Evolutionary conservation across 1,284 basidiomycete genomes (phyloP).

Genomic region (Caloboletus inedulis): DNA sequence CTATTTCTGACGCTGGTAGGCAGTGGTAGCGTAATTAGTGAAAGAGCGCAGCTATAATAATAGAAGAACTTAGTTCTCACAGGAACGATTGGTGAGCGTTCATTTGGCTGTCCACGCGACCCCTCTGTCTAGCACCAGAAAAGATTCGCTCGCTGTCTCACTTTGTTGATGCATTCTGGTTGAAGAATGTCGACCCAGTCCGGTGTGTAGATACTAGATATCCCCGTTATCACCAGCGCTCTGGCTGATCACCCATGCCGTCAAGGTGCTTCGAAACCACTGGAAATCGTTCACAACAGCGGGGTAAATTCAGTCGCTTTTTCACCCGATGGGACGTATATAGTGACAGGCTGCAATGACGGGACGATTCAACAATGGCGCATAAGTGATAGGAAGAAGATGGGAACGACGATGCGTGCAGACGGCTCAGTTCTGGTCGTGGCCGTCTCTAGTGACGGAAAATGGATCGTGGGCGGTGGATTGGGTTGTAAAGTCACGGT

Average conservation of each 20-base stretch:
- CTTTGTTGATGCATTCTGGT: background rate
- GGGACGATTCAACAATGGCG: constrained; percentile 19
- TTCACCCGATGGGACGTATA: constrained; percentile 16
- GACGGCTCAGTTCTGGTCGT: constrained; percentile 10
- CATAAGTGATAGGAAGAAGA: constrained; percentile 11
- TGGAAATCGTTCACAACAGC: constrained; percentile 10
- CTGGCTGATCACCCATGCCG: background rate
- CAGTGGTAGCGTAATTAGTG: background rate
- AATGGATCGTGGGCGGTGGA: constrained; percentile 19
- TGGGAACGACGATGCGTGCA: constrained; percentile 12
- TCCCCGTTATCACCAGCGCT: background rate
- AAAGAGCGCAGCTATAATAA: background rate
- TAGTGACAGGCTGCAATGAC: constrained; percentile 17
- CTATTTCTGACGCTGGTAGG: background rate
- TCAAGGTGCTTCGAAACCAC: constrained; percentile 4
- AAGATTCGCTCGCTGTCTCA: background rate
- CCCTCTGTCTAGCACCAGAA: background rate
- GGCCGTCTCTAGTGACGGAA: constrained; percentile 19
- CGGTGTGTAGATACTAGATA: constrained; percentile 7
- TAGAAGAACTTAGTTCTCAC: background rate
- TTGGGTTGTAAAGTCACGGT: constrained; percentile 7
- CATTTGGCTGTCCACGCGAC: background rate
- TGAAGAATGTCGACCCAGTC: constrained; percentile 3
- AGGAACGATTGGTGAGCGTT: background rate
- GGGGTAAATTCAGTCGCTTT: constrained; percentile 16